These are phyloP conservation scores for Dendrobium nobile DNA, from an alignment of 106 monocot species.

Conservation along the genomic window DNA sequence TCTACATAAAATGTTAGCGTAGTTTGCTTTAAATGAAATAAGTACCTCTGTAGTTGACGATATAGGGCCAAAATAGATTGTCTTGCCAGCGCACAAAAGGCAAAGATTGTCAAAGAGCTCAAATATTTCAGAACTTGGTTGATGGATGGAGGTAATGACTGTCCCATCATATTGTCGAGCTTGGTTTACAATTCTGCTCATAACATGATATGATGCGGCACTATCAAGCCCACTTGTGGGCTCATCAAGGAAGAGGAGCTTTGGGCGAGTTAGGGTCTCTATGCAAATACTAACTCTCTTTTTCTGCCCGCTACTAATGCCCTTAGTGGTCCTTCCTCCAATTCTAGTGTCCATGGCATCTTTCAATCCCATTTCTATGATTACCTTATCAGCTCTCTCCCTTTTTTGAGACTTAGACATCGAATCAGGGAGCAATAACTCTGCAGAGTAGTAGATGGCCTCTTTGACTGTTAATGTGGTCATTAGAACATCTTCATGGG, in stretches of 20 bases:
- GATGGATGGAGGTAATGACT: slow-evolving; percentile 48
- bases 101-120: slow-evolving; percentile 56
- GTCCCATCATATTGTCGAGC: slow-evolving; percentile 39
- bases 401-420: slow-evolving; percentile 50
- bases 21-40: background rate
- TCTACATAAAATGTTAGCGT: too few relatives aligned
- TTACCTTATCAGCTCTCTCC: slow-evolving; percentile 43
- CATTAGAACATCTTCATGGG: slow-evolving; percentile 70
- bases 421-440: slow-evolving; percentile 54
- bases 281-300: slow-evolving; percentile 75
- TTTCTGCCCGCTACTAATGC: slow-evolving; percentile 65
- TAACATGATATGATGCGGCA: slow-evolving; percentile 70
- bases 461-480: slow-evolving; percentile 68
- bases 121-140: slow-evolving; percentile 66
- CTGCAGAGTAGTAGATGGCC: slow-evolving; percentile 61
- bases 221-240: slow-evolving; percentile 63
- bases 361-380: slow-evolving; percentile 59
- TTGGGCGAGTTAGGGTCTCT: slow-evolving; percentile 59
- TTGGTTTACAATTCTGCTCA: slow-evolving; percentile 34
- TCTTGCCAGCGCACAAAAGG: slow-evolving; percentile 52
- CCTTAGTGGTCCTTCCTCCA: slow-evolving; percentile 36
- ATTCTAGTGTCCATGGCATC: slow-evolving; percentile 52
- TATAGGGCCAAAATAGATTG: slow-evolving; percentile 55
- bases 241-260: slow-evolving; percentile 73
- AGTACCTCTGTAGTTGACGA: slow-evolving; percentile 30